Evolutionary conservation across 2,329 filamentous ascomycete species (phyloP).

Genomic region (Boeremia lycopersici): DNA sequence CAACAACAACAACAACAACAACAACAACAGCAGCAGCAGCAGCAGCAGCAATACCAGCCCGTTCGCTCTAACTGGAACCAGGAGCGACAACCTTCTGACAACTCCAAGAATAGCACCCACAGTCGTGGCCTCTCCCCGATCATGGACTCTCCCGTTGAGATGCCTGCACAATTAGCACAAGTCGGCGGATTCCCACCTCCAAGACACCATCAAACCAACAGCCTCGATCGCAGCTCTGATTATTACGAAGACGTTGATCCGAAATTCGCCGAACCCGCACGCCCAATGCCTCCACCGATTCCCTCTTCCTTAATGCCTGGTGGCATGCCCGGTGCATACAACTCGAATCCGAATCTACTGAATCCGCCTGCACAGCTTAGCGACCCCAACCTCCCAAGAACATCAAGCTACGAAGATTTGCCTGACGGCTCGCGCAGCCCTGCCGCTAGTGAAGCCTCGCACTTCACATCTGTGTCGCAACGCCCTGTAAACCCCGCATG

Average conservation of each 20-base stretch:
- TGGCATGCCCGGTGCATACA: constrained; percentile 41
- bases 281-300: constrained; percentile 34
- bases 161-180: constrained; percentile 39
- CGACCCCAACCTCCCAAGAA: constrained; percentile 47
- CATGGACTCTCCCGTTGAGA: constrained; percentile 46
- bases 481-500: constrained; percentile 87
- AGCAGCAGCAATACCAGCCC: constrained; percentile 50
- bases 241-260: constrained; percentile 97
- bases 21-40: constrained; percentile 21
- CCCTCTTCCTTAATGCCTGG: constrained; percentile 36
- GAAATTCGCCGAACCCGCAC: constrained; percentile 69
- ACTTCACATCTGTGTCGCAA: constrained; percentile 90
- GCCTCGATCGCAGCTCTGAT: constrained; percentile 48
- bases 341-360: constrained; percentile 39
- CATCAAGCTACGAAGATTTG: constrained; percentile 67
- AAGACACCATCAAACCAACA: constrained; percentile 3
- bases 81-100: constrained; percentile 31
- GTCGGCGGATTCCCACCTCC: constrained; percentile 31
- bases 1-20: constrained; percentile 6
- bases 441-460: constrained; percentile 74
- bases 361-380: constrained; percentile 29
- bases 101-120: constrained; percentile 36
- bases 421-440: constrained; percentile 71
- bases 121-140: constrained; percentile 48
- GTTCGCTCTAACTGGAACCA: constrained; percentile 54